Base-by-base conservation (phyloP, 257 asterid genomes). In the Petrea volubilis region DNA sequence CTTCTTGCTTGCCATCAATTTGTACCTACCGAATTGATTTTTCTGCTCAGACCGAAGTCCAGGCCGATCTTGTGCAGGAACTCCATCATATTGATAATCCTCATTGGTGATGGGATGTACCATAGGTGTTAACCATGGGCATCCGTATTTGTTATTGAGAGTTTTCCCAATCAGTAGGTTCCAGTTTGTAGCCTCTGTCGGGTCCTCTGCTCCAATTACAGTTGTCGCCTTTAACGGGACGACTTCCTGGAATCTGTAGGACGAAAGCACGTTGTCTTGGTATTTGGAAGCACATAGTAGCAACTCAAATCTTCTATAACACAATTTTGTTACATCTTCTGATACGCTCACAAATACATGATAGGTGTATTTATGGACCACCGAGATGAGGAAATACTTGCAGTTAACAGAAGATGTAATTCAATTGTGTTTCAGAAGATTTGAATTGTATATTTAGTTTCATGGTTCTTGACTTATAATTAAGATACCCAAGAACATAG, bases 121-220 rank as follows among this genome's bases (percentile, higher is more conserved):
- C 78, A 78, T 28, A 20, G 96, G 93, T 51, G 88, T 87, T 51
- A 93, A 68, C 96, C 95, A 87, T 58, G 98, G 93, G 40, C 83
- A 83, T 34, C 93, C 96, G 46, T 80, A 79, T 79, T 83, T 88
- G 64, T 85, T 84, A 57, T 88, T 88, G 12, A 93, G 85, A 25
- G 83, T 88, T 74, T 87, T 81, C 34, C 95, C 95, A 12, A 93
- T 85, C 27, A 93, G 86, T 59, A 68, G 66, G 53, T 93, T 93
- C 98, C 98, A 93, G 74, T 93, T 90, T 13, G 87, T 83, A 11
- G 95, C 98, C 75, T 87, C 96, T n/a, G 91, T 90, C 73, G 83
- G 83, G 56, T 90, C 89, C 81, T 93, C 97, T 49, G 82, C 91
- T 63, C 97, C 95, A 15, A 93, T 93, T 60, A 93, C 92, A 6